These are phyloP conservation scores for Mycena polygramma DNA, from an alignment of 768 basidiomycete species.

Conservation along the genomic window DNA sequence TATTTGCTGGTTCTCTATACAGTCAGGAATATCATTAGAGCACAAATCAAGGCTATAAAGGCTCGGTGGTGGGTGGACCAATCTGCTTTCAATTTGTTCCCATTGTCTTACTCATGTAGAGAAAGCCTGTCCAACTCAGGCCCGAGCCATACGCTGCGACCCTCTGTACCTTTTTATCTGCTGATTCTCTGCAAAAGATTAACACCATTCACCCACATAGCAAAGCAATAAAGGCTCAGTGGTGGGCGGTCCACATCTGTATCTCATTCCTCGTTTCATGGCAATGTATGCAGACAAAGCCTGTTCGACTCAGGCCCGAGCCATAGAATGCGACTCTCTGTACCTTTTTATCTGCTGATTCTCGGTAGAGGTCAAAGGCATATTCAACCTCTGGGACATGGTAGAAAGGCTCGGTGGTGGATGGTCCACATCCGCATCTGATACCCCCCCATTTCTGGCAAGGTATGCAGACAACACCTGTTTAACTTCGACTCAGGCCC, in stretches of 20 bases:
- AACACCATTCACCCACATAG: no score
- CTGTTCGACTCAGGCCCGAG: conserved; percentile 21
- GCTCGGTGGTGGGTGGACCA: not conserved
- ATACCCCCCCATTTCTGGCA: not conserved
- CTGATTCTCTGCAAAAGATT: not conserved
- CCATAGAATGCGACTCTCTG: not conserved
- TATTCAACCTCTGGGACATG: no score
- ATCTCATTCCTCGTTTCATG: not conserved
- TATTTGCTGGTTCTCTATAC: not conserved
- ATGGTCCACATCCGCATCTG: conserved; percentile 17
- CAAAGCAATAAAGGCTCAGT: no score
- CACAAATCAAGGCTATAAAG: no score
- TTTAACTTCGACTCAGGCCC: conserved; percentile 25
- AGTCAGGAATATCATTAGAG: not conserved
- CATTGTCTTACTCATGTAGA: not conserved
- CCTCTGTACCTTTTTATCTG: not conserved
- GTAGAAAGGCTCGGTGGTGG: conserved; percentile 15
- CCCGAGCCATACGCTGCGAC: not conserved
- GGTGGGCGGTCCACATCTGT: conserved; percentile 8
- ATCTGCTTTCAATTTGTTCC: not conserved
- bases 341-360: not conserved
- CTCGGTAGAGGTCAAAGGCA: no score
- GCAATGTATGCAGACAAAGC: not conserved
- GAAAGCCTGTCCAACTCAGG: conserved; percentile 10
- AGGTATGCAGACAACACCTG: not conserved